Conservation (phyloP, 1,139 yeast species). For the Diutina sp. region DNA sequence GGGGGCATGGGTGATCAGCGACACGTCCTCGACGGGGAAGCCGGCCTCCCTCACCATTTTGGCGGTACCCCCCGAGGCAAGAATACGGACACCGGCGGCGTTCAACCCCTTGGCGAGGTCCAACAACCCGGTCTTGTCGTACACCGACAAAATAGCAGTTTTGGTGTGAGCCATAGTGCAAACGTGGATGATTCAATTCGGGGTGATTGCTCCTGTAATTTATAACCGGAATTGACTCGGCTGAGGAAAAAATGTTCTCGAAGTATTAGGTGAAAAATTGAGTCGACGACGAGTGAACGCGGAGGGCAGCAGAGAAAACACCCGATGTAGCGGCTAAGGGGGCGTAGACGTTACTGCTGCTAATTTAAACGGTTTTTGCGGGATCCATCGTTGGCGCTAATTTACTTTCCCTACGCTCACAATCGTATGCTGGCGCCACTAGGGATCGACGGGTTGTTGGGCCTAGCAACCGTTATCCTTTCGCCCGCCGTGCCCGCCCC, state of each 20-base stretch:
- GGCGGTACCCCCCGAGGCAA: constrained; percentile 98
- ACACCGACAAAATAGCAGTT: constrained; percentile 93
- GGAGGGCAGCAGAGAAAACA: not conserved
- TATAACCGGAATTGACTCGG: not conserved
- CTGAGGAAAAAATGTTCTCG: not conserved
- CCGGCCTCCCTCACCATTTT: constrained; percentile 92
- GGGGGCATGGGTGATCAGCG: constrained; percentile 92
- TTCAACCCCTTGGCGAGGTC: constrained; percentile 93
- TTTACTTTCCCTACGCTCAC: not conserved
- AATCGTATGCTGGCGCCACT: not conserved
- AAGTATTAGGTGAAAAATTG: not conserved
- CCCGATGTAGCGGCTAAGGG: too few relatives aligned
- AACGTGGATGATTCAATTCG: not conserved
- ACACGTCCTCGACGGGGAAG: constrained; percentile 93
- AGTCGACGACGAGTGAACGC: not conserved
- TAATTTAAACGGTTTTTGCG: not conserved
- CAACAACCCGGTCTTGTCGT: constrained; percentile 91
- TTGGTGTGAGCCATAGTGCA: constrained; percentile 35
- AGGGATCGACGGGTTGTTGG: not conserved
- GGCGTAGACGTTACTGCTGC: not conserved
- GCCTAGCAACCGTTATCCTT: not conserved
- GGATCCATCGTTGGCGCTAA: not conserved
- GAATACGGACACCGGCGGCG: constrained; percentile 76
- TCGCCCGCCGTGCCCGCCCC: not conserved
- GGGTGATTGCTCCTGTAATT: not conserved